phyloP scores from a whole-genome alignment of 768 basidiomycete species.

The Infundibulicybe gibba region DNA sequence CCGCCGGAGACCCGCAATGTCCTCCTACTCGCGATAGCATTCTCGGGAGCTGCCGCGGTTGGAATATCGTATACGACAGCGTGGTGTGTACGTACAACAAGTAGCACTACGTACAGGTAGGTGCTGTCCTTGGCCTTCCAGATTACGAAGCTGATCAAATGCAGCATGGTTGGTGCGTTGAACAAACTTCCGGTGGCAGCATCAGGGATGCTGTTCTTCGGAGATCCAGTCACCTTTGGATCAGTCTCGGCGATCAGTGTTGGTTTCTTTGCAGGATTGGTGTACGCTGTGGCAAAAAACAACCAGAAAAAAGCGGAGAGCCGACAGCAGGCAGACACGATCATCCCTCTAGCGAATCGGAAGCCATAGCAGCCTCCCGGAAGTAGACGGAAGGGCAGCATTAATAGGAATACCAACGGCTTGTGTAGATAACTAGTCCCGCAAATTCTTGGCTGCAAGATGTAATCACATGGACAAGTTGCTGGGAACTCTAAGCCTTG shows the following conservation, averaged over 20 bases:
- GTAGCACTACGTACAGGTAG: slow-evolving; percentile 97
- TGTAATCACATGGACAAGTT: no score
- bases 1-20: slow-evolving; percentile 76
- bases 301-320: slow-evolving; percentile 81
- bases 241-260: slow-evolving; percentile 84
- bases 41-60: slow-evolving; percentile 97
- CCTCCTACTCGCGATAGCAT: slow-evolving; percentile 83
- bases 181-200: slow-evolving; percentile 98
- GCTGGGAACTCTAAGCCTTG: no score
- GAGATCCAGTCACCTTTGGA: slow-evolving; percentile 82
- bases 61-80: slow-evolving; percentile 98
- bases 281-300: slow-evolving; percentile 94
- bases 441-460: no score
- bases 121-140: slow-evolving; percentile 12
- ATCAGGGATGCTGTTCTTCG: slow-evolving; percentile 98
- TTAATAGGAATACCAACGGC: no score
- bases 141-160: slow-evolving; percentile 1
- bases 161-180: slow-evolving; percentile 92
- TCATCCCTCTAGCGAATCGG: slow-evolving; percentile 64
- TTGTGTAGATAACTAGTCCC: no score
- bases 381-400: no score
- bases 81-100: slow-evolving; percentile 95
- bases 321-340: slow-evolving; percentile 42
- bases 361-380: slow-evolving; percentile 22
- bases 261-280: slow-evolving; percentile 88